phyloP scores from a whole-genome alignment of 2,329 filamentous ascomycete genomes.

The Pseudogymnoascus sp. region DNA sequence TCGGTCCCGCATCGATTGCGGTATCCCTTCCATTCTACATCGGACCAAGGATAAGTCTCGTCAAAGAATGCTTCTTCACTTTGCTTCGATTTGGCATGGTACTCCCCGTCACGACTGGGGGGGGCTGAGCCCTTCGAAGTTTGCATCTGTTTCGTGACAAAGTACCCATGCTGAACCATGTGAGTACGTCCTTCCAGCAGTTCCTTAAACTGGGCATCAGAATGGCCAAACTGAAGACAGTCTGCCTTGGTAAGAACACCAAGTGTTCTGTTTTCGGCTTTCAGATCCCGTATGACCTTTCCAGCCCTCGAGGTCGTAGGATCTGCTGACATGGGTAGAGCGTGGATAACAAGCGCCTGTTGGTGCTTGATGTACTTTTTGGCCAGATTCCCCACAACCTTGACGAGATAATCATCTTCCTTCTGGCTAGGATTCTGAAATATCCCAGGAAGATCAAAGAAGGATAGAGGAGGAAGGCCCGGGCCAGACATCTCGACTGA shows the following conservation, averaged over 20 bases:
- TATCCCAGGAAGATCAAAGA: slow-evolving; percentile 79
- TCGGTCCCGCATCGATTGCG: slow-evolving; percentile 42
- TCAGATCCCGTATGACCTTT: slow-evolving; percentile 50
- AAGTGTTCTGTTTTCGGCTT: slow-evolving; percentile 52
- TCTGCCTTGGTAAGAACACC: slow-evolving; percentile 85
- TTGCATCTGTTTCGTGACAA: slow-evolving; percentile 61
- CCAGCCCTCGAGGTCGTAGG: slow-evolving; percentile 67
- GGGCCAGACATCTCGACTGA: slow-evolving; percentile 67
- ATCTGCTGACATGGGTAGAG: slow-evolving; percentile 70
- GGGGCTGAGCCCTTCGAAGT: slow-evolving; percentile 30
- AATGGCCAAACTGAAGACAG: slow-evolving; percentile 46
- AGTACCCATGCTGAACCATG: slow-evolving; percentile 65
- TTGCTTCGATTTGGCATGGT: slow-evolving; percentile 38
- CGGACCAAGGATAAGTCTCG: slow-evolving; percentile 37
- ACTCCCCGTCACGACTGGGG: slow-evolving; percentile 24
- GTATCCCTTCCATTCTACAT: slow-evolving; percentile 32
- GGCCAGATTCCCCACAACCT: slow-evolving; percentile 64
- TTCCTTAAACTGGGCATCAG: slow-evolving; percentile 49
- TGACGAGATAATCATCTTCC: slow-evolving; percentile 59
- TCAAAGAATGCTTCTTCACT: slow-evolving; percentile 46
- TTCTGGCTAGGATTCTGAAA: slow-evolving; percentile 61
- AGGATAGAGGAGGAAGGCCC: slow-evolving; percentile 63
- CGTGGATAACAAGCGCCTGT: slow-evolving; percentile 69
- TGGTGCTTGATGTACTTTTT: slow-evolving; percentile 59
- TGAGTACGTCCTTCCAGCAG: slow-evolving; percentile 57